Evolutionary conservation across 441 rosid genomes (phyloP).

Genomic region (Erodium texanum): DNA sequence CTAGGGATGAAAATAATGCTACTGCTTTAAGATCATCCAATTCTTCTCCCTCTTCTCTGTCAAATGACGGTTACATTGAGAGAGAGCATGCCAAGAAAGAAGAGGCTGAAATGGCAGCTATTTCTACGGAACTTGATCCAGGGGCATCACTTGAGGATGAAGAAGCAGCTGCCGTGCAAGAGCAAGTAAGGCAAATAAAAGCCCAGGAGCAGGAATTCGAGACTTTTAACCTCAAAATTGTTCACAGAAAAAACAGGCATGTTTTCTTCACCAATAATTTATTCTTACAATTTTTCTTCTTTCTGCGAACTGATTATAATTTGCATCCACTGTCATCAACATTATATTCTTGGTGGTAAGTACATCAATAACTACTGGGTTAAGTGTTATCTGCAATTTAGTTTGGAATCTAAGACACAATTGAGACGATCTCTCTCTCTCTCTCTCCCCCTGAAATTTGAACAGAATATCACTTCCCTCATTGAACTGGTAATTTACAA

Average conservation of each 20-base stretch:
- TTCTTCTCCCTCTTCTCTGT: slow-evolving; percentile 57
- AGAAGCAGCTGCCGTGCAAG: slow-evolving; percentile 90
- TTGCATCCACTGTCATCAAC: background rate
- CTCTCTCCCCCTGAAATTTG: background rate
- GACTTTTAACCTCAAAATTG: slow-evolving; percentile 88
- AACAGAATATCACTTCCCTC: background rate
- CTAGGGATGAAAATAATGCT: slow-evolving; percentile 46
- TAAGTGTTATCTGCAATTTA: background rate
- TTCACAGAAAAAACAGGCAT: slow-evolving; percentile 95
- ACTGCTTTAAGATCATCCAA: slow-evolving; percentile 47
- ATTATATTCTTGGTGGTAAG: background rate
- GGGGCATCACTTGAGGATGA: slow-evolving; percentile 71
- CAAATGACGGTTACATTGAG: slow-evolving; percentile 51
- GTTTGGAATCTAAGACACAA: background rate
- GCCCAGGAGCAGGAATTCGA: slow-evolving; percentile 96
- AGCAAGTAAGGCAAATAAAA: slow-evolving; percentile 92
- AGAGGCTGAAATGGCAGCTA: slow-evolving; percentile 43
- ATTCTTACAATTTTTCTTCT: background rate
- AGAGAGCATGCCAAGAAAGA: slow-evolving; percentile 45
- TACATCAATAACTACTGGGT: background rate
- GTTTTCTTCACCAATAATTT: slow-evolving; percentile 14
- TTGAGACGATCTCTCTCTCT: background rate
- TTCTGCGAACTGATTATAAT: background rate
- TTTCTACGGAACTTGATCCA: slow-evolving; percentile 52
- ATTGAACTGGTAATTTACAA: background rate